phyloP scores from a whole-genome alignment of 345 rosid genomes.

The Erysimum cheiranthoides region DNA sequence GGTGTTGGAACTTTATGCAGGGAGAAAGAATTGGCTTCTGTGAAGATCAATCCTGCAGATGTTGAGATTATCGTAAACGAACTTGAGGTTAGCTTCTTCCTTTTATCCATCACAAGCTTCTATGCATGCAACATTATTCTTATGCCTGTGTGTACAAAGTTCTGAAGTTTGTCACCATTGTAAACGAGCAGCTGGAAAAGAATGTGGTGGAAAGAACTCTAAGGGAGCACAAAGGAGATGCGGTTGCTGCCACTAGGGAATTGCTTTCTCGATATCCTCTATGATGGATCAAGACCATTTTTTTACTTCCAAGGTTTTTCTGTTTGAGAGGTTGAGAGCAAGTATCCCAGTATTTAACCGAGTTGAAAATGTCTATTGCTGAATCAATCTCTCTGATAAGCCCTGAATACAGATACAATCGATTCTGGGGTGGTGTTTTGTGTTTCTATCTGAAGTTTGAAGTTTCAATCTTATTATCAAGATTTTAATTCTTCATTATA shows the following conservation, averaged over 20 bases:
- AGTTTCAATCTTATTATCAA: slow-evolving; percentile 10
- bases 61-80: slow-evolving; percentile 90
- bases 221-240: slow-evolving; percentile 95
- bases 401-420: background rate
- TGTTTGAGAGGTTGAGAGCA: slow-evolving; percentile 19
- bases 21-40: slow-evolving; percentile 97
- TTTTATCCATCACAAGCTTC: background rate
- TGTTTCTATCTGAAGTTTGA: background rate
- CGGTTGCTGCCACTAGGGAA: slow-evolving; percentile 86
- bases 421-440: background rate
- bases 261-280: slow-evolving; percentile 65
- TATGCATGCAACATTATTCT: background rate
- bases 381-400: background rate
- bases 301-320: background rate
- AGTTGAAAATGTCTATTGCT: slow-evolving; percentile 16
- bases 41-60: slow-evolving; percentile 91
- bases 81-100: slow-evolving; percentile 68
- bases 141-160: background rate
- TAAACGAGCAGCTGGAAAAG: slow-evolving; percentile 69
- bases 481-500: background rate
- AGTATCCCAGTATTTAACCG: background rate
- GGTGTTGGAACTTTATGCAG: slow-evolving; percentile 42
- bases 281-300: slow-evolving; percentile 12
- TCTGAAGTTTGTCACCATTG: slow-evolving; percentile 23
- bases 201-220: slow-evolving; percentile 91